Percentiles rank a stretch among this genome's conserved stretches.
These are phyloP conservation scores for Colletotrichum chrysophilum DNA, from an alignment of 2,329 filamentous ascomycete species.

Conservation along the genomic window DNA sequence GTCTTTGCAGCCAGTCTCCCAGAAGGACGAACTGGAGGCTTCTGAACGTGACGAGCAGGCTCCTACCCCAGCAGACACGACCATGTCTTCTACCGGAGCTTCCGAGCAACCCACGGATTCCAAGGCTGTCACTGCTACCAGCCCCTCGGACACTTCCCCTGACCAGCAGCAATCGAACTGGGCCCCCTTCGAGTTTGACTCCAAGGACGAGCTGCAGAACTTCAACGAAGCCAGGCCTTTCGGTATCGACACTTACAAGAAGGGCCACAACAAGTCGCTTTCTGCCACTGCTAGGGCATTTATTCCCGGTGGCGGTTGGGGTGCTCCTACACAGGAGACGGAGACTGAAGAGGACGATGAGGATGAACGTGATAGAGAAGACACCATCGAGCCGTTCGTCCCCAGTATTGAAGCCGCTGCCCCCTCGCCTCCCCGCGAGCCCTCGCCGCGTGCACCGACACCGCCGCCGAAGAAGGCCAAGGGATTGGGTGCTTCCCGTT, in stretches of 20 bases:
- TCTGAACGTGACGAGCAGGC: constrained; percentile 43
- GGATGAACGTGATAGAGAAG: constrained; percentile 21
- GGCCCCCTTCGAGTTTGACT: constrained; percentile 67
- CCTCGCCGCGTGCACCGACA: constrained; percentile 24
- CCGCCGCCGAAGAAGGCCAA: constrained; percentile 31
- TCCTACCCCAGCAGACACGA: constrained; percentile 51
- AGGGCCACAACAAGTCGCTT: constrained; percentile 59
- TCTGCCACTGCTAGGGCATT: constrained; percentile 78
- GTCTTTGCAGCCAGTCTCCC: constrained; percentile 3
- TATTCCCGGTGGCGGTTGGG: constrained; percentile 45
- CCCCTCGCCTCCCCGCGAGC: neutral
- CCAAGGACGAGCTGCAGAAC: constrained; percentile 48
- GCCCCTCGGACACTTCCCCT: constrained; percentile 58
- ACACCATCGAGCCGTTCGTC: constrained; percentile 19
- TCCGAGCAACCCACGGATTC: constrained; percentile 58
- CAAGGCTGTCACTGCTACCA: constrained; percentile 52
- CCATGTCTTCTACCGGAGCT: constrained; percentile 57
- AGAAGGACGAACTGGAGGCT: constrained; percentile 6
- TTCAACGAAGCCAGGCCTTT: constrained; percentile 60
- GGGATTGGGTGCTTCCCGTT: constrained; percentile 53
- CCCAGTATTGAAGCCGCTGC: neutral
- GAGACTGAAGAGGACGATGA: constrained; percentile 24
- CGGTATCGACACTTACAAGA: constrained; percentile 47
- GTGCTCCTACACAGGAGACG: neutral
- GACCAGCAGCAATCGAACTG: constrained; percentile 56